A percentile compares a stretch with the other conserved stretches of the same genome.
Evolutionary conservation across 371 early-diverging fungal species (phyloP).

Genomic region (Lichtheimia ramosa): DNA sequence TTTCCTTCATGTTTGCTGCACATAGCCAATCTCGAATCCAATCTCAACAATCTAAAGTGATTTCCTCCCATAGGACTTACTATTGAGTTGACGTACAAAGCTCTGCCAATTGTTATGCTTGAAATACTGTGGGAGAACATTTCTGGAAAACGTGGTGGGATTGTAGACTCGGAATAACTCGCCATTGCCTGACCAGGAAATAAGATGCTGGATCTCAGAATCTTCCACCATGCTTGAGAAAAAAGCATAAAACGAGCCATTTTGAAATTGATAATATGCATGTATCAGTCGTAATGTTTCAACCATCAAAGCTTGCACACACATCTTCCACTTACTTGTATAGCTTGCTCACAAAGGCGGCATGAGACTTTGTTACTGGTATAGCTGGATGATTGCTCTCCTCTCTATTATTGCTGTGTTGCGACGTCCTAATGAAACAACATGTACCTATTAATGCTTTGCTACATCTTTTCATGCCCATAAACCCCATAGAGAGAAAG

Average conservation of each 20-base stretch:
- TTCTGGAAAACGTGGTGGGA: conserved; percentile 56
- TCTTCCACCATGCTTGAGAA: conserved; percentile 60
- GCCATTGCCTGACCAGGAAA: conserved; percentile 64
- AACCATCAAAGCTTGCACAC: neutral
- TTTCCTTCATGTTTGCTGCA: too few relatives aligned
- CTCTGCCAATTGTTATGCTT: conserved; percentile 87
- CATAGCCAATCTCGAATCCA: too few relatives aligned
- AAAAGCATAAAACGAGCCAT: too few relatives aligned
- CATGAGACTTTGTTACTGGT: conserved; percentile 35
- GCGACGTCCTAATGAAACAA: too few relatives aligned
- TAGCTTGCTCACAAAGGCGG: conserved; percentile 67
- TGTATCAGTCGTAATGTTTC: too few relatives aligned
- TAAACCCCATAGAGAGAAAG: too few relatives aligned
- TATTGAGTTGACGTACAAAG: conserved; percentile 88
- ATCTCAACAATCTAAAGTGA: neutral
- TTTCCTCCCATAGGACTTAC: conserved; percentile 35
- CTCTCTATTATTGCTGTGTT: neutral
- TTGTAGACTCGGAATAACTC: conserved; percentile 66
- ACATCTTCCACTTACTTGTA: conserved; percentile 49
- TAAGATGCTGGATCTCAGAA: conserved; percentile 51
- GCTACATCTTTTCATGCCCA: too few relatives aligned
- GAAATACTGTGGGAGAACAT: conserved; percentile 74
- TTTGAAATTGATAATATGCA: too few relatives aligned
- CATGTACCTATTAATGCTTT: too few relatives aligned
- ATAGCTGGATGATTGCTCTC: neutral